A percentile compares a stretch with the other conserved stretches of the same genome.
Evolutionary conservation across 1,284 basidiomycete genomes (phyloP).

Genomic region (Heterobasidion irregulare): DNA sequence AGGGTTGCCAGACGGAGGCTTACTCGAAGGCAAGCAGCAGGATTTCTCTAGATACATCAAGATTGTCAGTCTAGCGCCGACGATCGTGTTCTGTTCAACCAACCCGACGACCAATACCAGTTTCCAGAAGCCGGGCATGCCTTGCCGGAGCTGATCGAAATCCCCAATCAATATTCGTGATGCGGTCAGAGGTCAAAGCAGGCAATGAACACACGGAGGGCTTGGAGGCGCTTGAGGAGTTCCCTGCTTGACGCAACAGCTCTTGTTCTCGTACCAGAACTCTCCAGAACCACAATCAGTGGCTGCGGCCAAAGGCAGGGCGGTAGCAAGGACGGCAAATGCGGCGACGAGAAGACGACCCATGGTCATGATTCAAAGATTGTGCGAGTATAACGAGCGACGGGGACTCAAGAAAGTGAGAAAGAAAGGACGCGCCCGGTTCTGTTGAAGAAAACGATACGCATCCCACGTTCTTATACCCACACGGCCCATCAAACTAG

Average conservation of each 20-base stretch:
- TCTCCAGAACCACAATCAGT: slow-evolving; percentile 8
- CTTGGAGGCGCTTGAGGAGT: background rate
- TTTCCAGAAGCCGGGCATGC: slow-evolving; percentile 7
- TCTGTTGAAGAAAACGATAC: background rate
- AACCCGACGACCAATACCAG: slow-evolving; percentile 10
- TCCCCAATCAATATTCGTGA: background rate
- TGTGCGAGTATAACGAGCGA: slow-evolving; percentile 2
- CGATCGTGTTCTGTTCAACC: background rate
- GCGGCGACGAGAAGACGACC: slow-evolving; percentile 19
- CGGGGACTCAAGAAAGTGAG: background rate
- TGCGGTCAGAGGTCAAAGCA: background rate
- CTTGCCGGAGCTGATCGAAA: slow-evolving; percentile 4
- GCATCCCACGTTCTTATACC: background rate
- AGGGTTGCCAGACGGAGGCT: slow-evolving; percentile 3
- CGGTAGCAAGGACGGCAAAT: slow-evolving; percentile 18
- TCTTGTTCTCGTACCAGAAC: slow-evolving; percentile 13
- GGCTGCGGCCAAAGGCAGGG: slow-evolving; percentile 18
- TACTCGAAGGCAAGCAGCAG: slow-evolving; percentile 9
- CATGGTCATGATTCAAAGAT: slow-evolving; percentile 18
- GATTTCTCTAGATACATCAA: slow-evolving; percentile 1
- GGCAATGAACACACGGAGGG: slow-evolving; percentile 8
- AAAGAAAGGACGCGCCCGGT: background rate
- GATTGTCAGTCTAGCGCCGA: background rate
- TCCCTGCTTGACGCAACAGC: slow-evolving; percentile 15
- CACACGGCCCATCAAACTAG: background rate